These are phyloP conservation scores for Russula foetens DNA, from an alignment of 768 basidiomycete genomes.

Conservation along the genomic window DNA sequence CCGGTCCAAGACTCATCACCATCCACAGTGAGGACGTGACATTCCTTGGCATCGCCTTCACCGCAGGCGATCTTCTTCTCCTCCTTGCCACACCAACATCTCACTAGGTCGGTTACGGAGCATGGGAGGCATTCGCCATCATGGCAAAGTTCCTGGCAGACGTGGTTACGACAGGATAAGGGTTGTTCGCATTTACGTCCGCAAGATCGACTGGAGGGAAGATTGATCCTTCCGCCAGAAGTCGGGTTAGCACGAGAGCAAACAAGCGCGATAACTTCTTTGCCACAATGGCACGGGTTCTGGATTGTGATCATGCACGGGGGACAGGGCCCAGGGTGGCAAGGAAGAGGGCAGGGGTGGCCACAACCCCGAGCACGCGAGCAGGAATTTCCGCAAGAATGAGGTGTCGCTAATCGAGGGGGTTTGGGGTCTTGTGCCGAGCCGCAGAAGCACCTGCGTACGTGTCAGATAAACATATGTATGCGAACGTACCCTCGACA, in stretches of 20 bases:
- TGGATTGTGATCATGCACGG: constrained; percentile 79
- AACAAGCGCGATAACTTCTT: constrained; percentile 46
- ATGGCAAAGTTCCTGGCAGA: constrained; percentile 66
- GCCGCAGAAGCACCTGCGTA: constrained; percentile 74
- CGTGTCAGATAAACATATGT: background rate
- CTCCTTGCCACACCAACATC: constrained; percentile 79
- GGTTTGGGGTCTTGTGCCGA: constrained; percentile 65
- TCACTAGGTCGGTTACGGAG: constrained; percentile 39
- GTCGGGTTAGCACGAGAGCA: constrained; percentile 39
- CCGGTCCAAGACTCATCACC: constrained; percentile 56
- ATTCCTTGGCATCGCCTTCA: constrained; percentile 39
- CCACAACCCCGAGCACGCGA: constrained; percentile 55
- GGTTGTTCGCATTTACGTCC: constrained; percentile 31
- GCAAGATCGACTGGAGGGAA: constrained; percentile 30
- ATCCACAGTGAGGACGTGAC: constrained; percentile 30
- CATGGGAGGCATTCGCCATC: constrained; percentile 67
- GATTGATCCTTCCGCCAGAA: constrained; percentile 16
- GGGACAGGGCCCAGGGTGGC: constrained; percentile 96
- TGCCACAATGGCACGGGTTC: constrained; percentile 71
- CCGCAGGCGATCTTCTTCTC: constrained; percentile 57
- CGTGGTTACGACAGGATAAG: constrained; percentile 68
- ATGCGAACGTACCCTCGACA: background rate
- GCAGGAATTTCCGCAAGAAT: constrained; percentile 69
- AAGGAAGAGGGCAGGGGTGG: constrained; percentile 77
- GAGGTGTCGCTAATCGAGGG: constrained; percentile 60